Base-by-base conservation (phyloP, 805 yeast species). In the Pichia eremophila region DNA sequence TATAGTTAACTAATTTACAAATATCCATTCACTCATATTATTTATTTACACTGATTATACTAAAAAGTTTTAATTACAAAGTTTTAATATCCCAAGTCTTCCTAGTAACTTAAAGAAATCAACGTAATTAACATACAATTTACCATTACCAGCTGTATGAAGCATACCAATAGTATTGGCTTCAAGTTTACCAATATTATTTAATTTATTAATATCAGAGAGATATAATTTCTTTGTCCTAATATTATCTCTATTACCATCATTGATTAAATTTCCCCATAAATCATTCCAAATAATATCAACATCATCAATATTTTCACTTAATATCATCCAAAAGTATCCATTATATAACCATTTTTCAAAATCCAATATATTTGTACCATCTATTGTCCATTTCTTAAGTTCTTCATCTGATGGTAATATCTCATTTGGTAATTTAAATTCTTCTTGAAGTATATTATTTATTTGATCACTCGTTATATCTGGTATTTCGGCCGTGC, bases 51-150 rank as follows among this genome's bases (percentile, higher is more conserved):
- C 25, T 22, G 25, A 22, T 22, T 22, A 22, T 22, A 22, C 25
- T 22, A 4, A 5, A 22, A 22, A 22, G 25, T 22, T 8, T 15
- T 34, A 34, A 8, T 34, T 10, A 8, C 8, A 14, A 15, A 8
- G 10, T 34, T 15, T 31, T 7, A 48, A 48, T 9, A 31, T 28
- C 3, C 50, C 47, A 8, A 48, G 32, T 18, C 50, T 37, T 2
- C 50, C 82, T 48, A 77, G 51, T 11, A 74, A 58, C 46, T 67
- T 62, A 7, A 73, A 78, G 54, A 77, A 72, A 53, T 77, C 80
- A 38, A 66, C 54, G 48, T 72, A 73, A 5, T 64, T 64, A 19
- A 76, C 52, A 31, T 54, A 57, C 1, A 59, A 58, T 29, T 68
- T 61, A 0, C 74, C 73, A 19, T 63, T 56, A 1, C 72, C 66